Evolutionary conservation across 352 stramenopile genomes (phyloP).

Genomic region (Globisporangium irregulare): DNA sequence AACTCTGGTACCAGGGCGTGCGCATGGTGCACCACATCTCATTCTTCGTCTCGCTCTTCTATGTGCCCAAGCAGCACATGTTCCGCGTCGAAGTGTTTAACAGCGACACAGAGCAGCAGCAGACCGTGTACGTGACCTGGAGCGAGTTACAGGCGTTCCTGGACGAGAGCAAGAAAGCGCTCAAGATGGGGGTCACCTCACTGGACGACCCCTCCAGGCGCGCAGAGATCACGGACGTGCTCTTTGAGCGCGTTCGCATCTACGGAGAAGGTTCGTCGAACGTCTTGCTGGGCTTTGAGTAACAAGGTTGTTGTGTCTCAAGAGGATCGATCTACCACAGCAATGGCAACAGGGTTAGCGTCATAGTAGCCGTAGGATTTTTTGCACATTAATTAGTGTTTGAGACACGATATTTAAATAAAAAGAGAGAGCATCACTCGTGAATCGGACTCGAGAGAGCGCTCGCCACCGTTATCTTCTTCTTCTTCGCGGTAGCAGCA

Average conservation of each 20-base stretch:
- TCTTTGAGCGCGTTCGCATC: slow-evolving; percentile 62
- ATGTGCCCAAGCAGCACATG: slow-evolving; percentile 55
- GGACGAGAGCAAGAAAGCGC: slow-evolving; percentile 41
- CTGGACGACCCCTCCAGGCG: slow-evolving; percentile 30
- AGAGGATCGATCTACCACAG: neutral
- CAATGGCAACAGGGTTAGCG: neutral
- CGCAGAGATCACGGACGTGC: slow-evolving; percentile 46
- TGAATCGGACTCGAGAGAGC: slow-evolving; percentile 17
- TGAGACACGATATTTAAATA: slow-evolving; percentile 5
- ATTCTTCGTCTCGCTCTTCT: slow-evolving; percentile 75
- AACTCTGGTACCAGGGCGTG: slow-evolving; percentile 72
- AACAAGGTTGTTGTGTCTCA: slow-evolving; percentile 1
- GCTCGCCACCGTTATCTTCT: neutral
- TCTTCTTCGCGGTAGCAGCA: neutral
- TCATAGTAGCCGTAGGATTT: slow-evolving; percentile 5
- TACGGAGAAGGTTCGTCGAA: slow-evolving; percentile 48
- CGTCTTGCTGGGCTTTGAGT: slow-evolving; percentile 66
- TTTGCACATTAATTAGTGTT: neutral
- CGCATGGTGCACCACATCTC: slow-evolving; percentile 53
- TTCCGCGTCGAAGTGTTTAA: slow-evolving; percentile 80
- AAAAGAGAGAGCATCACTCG: slow-evolving; percentile 8
- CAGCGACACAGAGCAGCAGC: slow-evolving; percentile 71
- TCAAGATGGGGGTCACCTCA: slow-evolving; percentile 11
- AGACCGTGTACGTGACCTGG: slow-evolving; percentile 70
- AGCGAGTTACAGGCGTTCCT: slow-evolving; percentile 58